Evolutionary conservation across 805 yeast genomes (phyloP), one percentile per base, ranked within the genome.

Genomic region (Saitoella complicata): DNA sequence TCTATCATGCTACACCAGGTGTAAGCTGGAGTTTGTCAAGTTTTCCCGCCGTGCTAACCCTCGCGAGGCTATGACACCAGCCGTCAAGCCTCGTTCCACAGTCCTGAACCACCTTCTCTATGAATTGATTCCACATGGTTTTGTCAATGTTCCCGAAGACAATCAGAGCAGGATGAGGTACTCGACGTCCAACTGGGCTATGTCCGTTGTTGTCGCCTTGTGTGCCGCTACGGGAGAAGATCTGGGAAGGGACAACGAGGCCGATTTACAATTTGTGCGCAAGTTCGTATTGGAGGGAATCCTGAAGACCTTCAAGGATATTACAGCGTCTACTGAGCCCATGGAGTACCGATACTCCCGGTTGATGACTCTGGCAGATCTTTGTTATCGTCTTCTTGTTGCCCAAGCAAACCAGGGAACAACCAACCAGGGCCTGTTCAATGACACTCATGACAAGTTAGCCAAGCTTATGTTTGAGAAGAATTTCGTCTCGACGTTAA

Each of bases 1-100:
- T 6, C 59, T 87, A 6, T 73, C 78, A 1, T 81, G 95, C 1
- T 87, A 86, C 57, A 80, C 78, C 49, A 78, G 77, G 49, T 74
- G 86, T 42, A 87, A 87, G 58, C 69, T 81, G 42, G 95, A 86
- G 53, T 80, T 87, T 54, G 63, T 86, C 46, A 77, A 88, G 0
- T 87, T 74, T 52, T 76, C 88, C 1, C 79, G 77, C 7, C 48
- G 51, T 11, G 49, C 34, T 29, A 7, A 33, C 11, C 36, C 11
- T 33, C 10, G 40, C 6, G 43, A 11, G 6, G 32, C 42, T 3
- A 9, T 36, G 10, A 39, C 36, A 31, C 51, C 52, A 5, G 52
- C 58, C 9, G 45, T 49, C 7, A 83, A 78, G 54, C 93, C 94
- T 2, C 69, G 88, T 31, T 68, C 84, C 0, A 80, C 93, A 0